Percentiles rank a stretch among this genome's conserved stretches.
Evolutionary conservation across 768 basidiomycete species (phyloP).

Genomic region (Collybia mongolica): DNA sequence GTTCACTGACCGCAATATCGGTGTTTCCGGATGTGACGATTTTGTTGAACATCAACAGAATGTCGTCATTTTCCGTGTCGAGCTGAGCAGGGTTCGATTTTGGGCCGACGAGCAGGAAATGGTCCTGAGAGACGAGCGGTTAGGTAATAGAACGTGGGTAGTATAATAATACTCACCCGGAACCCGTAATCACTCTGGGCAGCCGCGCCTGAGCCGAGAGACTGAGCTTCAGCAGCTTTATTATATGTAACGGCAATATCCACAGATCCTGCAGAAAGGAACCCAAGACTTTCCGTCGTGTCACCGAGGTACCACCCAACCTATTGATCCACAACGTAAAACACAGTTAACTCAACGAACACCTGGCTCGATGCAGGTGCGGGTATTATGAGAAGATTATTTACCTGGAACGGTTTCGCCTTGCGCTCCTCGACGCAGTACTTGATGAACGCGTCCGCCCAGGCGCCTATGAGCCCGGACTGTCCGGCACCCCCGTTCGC

Average conservation of each 20-base stretch:
- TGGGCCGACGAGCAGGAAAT: slow-evolving; percentile 52
- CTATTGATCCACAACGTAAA: slow-evolving; percentile 20
- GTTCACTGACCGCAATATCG: slow-evolving; percentile 32
- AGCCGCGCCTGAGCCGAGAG: slow-evolving; percentile 27
- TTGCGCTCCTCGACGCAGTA: slow-evolving; percentile 8
- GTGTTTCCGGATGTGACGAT: slow-evolving; percentile 44
- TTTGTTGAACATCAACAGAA: slow-evolving; percentile 45
- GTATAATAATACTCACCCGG: slow-evolving; percentile 29
- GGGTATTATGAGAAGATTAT: background rate
- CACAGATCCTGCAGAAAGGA: slow-evolving; percentile 37
- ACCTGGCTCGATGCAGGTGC: too few relatives aligned
- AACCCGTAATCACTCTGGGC: slow-evolving; percentile 40
- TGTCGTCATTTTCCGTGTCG: slow-evolving; percentile 21
- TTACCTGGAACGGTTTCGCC: slow-evolving; percentile 10
- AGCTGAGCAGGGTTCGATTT: slow-evolving; percentile 43
- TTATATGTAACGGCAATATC: slow-evolving; percentile 56
- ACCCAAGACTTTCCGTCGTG: slow-evolving; percentile 48
- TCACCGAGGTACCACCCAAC: slow-evolving; percentile 59
- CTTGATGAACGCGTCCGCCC: slow-evolving; percentile 17
- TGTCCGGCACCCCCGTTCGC: slow-evolving; percentile 18
- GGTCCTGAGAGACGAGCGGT: slow-evolving; percentile 33
- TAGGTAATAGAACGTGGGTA: background rate
- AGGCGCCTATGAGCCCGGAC: slow-evolving; percentile 16
- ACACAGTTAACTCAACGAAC: background rate
- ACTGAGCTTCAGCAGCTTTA: slow-evolving; percentile 44